Base-by-base conservation (phyloP, 345 rosid species). In the Excoecaria cochinchinensis region DNA sequence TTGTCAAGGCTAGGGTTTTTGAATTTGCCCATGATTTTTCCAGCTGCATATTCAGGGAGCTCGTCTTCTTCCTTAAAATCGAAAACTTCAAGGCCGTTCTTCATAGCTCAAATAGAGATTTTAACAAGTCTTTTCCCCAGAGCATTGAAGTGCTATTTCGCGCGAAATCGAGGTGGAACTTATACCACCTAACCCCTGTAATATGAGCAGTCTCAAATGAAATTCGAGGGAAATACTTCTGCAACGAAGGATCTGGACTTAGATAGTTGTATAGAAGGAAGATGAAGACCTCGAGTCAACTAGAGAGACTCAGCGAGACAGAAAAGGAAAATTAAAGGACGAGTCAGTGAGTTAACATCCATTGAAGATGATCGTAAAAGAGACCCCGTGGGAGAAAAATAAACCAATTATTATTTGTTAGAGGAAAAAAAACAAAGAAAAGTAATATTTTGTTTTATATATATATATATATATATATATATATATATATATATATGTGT, bases 21-120 rank as follows among this genome's bases (percentile, higher is more conserved):
- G 56, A 83, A 85, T 78, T 91, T 91, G 78, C 62, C 76, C 61
- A 79, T 56, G 51, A 81, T 66, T 76, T 91, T 85, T 31, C 81
- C 85, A 52, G 88, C 79, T 42, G 80, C 74, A 10, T 75, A 63
- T 74, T 92, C 95, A 39, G 87, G 55, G 67, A 84, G 76, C 87
- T 89, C 91, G 72, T 91, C 97, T 62, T 88, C 97, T 78, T 89
- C 91, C 8, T 82, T 87, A 90, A 89, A 91, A 67, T 90, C 95
- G 81, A 85, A 90, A 21, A 87, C 90, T 2, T 82, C 89, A 10
- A 83, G 71, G 24, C 66, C 84, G 74, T 74, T 80, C 86, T 88
- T 87, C 97, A 91, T 92, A 74, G 79, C 63, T 3, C 31, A 31
- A 31, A 44, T 14, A 3, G 63, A 42, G 61, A 31, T 72, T 50